Evolutionary conservation across 495 filamentous ascomycete species (phyloP).

Genomic region (Talaromyces trachyspermus): DNA sequence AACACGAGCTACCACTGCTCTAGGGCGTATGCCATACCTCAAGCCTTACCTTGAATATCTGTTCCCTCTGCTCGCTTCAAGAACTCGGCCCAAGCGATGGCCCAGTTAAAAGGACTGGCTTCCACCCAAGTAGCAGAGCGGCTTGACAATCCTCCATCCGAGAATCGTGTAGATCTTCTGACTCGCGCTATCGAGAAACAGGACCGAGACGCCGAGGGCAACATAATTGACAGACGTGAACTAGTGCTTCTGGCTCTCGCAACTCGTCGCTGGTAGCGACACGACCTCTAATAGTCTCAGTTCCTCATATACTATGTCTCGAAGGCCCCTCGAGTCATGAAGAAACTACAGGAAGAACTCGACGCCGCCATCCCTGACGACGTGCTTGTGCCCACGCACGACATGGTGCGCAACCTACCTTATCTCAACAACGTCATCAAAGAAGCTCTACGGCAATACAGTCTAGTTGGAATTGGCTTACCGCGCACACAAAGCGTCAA

Average conservation of each 20-base stretch:
- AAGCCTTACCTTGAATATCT: slow-evolving; percentile 27
- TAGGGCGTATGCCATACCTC: slow-evolving; percentile 26
- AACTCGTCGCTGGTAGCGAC: slow-evolving; percentile 74
- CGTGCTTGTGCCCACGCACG: slow-evolving; percentile 50
- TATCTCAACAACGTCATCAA: slow-evolving; percentile 68
- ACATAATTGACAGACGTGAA: slow-evolving; percentile 58
- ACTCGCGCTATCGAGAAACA: slow-evolving; percentile 57
- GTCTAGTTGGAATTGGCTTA: slow-evolving; percentile 70
- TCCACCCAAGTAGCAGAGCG: slow-evolving; percentile 61
- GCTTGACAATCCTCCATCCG: slow-evolving; percentile 31
- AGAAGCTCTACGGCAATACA: slow-evolving; percentile 73
- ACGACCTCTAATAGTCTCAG: slow-evolving; percentile 78
- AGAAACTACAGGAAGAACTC: slow-evolving; percentile 59
- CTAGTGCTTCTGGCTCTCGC: slow-evolving; percentile 71
- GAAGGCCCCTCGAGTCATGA: slow-evolving; percentile 47
- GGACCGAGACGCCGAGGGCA: slow-evolving; percentile 65
- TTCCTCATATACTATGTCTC: slow-evolving; percentile 65
- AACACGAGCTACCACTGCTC: slow-evolving; percentile 27
- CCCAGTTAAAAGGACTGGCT: slow-evolving; percentile 44
- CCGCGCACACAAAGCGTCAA: slow-evolving; percentile 58
- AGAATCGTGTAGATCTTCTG: slow-evolving; percentile 59
- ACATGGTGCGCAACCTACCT: slow-evolving; percentile 55
- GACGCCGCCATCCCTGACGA: slow-evolving; percentile 49
- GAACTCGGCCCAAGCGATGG: slow-evolving; percentile 27
- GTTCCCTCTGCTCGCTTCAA: slow-evolving; percentile 33